A percentile compares a stretch with the other conserved stretches of the same genome.
These are phyloP conservation scores for Ophiosphaerella narmari DNA, from an alignment of 2,329 filamentous ascomycete species.

Conservation along the genomic window DNA sequence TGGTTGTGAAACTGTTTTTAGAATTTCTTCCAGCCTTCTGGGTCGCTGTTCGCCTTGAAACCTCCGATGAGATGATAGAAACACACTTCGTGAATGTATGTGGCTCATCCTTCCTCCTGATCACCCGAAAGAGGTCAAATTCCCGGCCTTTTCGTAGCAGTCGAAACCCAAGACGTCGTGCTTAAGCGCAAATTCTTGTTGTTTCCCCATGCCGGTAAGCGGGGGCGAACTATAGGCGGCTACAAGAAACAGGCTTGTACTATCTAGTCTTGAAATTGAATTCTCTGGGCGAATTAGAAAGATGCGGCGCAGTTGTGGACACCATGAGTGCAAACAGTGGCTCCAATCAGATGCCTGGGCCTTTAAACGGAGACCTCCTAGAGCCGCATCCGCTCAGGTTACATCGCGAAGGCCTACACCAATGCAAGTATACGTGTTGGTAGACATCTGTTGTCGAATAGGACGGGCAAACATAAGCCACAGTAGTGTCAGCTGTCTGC, in stretches of 20 bases:
- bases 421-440: slow-evolving; percentile 24
- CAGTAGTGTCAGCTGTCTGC: slow-evolving; percentile 14
- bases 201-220: slow-evolving; percentile 1
- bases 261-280: slow-evolving; percentile 10
- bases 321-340: slow-evolving; percentile 7
- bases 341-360: slow-evolving; percentile 17
- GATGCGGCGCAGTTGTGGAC: slow-evolving; percentile 10
- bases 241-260: slow-evolving; percentile 15
- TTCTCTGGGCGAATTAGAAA: slow-evolving; percentile 16
- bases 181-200: background rate
- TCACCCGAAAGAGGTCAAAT: background rate
- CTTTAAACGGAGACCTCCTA: slow-evolving; percentile 2
- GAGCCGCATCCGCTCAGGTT: slow-evolving; percentile 20
- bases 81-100: background rate
- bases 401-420: slow-evolving; percentile 8
- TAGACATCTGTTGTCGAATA: slow-evolving; percentile 11
- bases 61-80: background rate
- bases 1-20: background rate
- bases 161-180: slow-evolving; percentile 5
- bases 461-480: slow-evolving; percentile 10
- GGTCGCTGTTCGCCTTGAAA: background rate
- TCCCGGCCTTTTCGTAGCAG: background rate
- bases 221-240: slow-evolving; percentile 12
- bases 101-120: background rate
- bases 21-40: background rate